These are phyloP conservation scores for Trifolium pratense DNA, from an alignment of 306 rosid species.

Conservation along the genomic window DNA sequence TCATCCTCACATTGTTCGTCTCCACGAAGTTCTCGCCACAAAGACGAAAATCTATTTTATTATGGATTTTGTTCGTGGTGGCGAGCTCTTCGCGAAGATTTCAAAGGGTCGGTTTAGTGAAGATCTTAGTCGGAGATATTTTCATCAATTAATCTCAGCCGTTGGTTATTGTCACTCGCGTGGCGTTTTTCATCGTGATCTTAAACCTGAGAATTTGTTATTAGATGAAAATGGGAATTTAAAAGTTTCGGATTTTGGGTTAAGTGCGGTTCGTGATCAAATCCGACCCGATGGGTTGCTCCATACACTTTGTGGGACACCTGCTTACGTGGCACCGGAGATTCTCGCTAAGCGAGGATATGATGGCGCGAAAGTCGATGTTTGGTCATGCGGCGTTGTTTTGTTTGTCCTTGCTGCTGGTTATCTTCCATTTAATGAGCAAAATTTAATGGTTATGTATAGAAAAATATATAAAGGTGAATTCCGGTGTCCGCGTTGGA, in stretches of 20 bases:
- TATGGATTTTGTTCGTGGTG: slow-evolving; percentile 53
- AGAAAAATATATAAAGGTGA: slow-evolving; percentile 52
- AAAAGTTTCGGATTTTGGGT: slow-evolving; percentile 56
- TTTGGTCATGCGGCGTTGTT: slow-evolving; percentile 59
- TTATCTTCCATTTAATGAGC: slow-evolving; percentile 53
- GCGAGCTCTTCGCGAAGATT: slow-evolving; percentile 49
- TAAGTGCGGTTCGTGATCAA: slow-evolving; percentile 52
- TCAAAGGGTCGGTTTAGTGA: slow-evolving; percentile 49
- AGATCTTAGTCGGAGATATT: slow-evolving; percentile 50
- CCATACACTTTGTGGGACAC: slow-evolving; percentile 58
- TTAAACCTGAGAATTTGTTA: slow-evolving; percentile 56
- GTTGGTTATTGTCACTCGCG: slow-evolving; percentile 52
- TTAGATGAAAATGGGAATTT: slow-evolving; percentile 52
- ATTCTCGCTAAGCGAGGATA: slow-evolving; percentile 50
- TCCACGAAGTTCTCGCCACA: slow-evolving; percentile 54
- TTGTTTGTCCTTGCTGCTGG: slow-evolving; percentile 51
- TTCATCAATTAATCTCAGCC: slow-evolving; percentile 54
- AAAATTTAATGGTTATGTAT: slow-evolving; percentile 54
- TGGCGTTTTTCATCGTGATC: slow-evolving; percentile 56
- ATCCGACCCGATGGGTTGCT: slow-evolving; percentile 53
- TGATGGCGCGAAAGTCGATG: slow-evolving; percentile 53
- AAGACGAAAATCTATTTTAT: slow-evolving; percentile 49
- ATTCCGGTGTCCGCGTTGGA: slow-evolving; percentile 56
- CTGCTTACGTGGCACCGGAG: slow-evolving; percentile 64
- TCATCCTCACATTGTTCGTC: slow-evolving; percentile 53